phyloP scores from a whole-genome alignment of 2,329 filamentous ascomycete genomes.

The Fusarium sp. region DNA sequence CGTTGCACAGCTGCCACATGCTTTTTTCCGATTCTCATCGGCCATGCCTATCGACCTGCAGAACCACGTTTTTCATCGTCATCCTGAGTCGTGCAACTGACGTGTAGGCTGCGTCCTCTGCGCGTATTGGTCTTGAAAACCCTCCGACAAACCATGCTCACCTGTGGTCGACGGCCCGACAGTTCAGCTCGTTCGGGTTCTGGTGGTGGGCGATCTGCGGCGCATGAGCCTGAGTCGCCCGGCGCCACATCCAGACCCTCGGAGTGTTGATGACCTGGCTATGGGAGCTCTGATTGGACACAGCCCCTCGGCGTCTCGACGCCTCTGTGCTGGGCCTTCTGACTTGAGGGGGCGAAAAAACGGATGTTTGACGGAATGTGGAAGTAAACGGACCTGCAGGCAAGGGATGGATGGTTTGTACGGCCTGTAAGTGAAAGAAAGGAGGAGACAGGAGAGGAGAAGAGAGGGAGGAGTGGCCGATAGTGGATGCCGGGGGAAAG shows the following conservation, averaged over 20 bases:
- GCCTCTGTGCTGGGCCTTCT: slow-evolving; percentile 7
- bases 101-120: slow-evolving; percentile 20
- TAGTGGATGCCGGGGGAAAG: slow-evolving; percentile 20
- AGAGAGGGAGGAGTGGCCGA: slow-evolving; percentile 20
- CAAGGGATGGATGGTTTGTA: neutral
- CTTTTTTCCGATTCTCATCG: slow-evolving; percentile 5
- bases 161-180: slow-evolving; percentile 29
- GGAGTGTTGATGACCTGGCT: slow-evolving; percentile 24
- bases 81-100: slow-evolving; percentile 36
- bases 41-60: slow-evolving; percentile 23
- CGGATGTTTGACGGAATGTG: slow-evolving; percentile 20
- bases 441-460: neutral
- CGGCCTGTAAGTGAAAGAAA: neutral
- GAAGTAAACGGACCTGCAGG: slow-evolving; percentile 21
- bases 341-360: neutral
- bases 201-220: slow-evolving; percentile 24
- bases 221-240: slow-evolving; percentile 30
- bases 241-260: slow-evolving; percentile 16
- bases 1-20: slow-evolving; percentile 23
- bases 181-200: slow-evolving; percentile 33
- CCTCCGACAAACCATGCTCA: slow-evolving; percentile 12
- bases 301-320: neutral
- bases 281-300: slow-evolving; percentile 22
- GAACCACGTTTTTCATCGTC: slow-evolving; percentile 17
- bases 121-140: slow-evolving; percentile 2